These are phyloP conservation scores for Irpex sp. DNA, from an alignment of 1,284 basidiomycete species.

Conservation along the genomic window DNA sequence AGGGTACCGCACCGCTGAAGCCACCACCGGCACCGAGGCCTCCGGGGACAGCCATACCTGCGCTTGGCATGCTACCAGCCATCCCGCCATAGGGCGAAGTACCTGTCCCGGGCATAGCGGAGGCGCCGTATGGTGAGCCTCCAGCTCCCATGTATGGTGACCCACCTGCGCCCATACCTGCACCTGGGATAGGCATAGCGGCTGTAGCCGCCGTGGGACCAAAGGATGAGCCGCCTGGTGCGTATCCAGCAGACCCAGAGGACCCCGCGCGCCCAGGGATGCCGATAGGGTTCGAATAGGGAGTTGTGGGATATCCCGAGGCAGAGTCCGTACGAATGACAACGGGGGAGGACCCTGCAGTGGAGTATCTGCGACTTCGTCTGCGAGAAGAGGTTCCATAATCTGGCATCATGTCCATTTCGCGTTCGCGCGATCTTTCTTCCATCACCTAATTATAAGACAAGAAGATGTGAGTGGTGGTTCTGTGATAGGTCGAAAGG, in stretches of 20 bases:
- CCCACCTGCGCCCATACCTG: neutral
- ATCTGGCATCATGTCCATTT: neutral
- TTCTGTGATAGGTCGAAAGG: neutral
- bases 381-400: neutral
- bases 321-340: neutral
- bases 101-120: neutral
- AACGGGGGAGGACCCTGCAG: constrained; percentile 1
- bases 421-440: neutral
- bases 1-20: neutral
- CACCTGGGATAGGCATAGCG: neutral
- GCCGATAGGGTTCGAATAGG: neutral
- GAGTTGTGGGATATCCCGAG: neutral
- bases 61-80: neutral
- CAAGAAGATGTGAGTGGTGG: neutral
- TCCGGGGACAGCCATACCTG: neutral
- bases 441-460: neutral
- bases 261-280: constrained; percentile 6
- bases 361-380: constrained; percentile 6
- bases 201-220: neutral
- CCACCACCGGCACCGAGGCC: neutral
- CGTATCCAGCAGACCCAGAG: neutral
- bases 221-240: neutral
- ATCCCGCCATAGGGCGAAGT: constrained; percentile 2
- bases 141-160: constrained; percentile 6
- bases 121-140: neutral